phyloP scores from a whole-genome alignment of 169 alveolate genomes.

The Ichthyophthirius multifiliis region DNA sequence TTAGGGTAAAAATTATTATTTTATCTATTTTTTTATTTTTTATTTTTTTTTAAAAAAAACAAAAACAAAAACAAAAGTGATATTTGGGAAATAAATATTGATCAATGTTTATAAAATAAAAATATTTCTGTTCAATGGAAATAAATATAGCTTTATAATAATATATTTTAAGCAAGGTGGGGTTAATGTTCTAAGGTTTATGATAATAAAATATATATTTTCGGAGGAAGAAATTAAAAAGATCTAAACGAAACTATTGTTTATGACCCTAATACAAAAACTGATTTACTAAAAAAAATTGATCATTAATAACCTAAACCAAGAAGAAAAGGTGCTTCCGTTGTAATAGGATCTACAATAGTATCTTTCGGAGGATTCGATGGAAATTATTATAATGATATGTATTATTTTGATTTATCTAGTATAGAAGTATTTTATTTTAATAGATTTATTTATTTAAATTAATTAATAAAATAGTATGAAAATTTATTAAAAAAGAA shows the following conservation, averaged over 20 bases:
- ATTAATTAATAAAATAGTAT: neutral
- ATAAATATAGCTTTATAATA: neutral
- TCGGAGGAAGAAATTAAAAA: conserved; percentile 57
- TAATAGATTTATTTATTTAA: neutral
- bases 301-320: conserved; percentile 29
- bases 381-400: conserved; percentile 47
- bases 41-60: neutral
- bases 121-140: neutral
- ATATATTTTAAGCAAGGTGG: conserved; percentile 1
- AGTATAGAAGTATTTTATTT: neutral
- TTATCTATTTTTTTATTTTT: neutral
- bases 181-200: conserved; percentile 3
- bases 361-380: conserved; percentile 59
- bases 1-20: neutral
- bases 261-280: conserved; percentile 24
- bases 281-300: neutral
- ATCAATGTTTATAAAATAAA: neutral
- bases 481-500: neutral
- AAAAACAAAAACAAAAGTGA: neutral
- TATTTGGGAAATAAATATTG: neutral
- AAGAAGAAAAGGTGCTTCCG: conserved; percentile 49
- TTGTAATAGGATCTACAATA: conserved; percentile 28
- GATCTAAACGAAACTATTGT: conserved; percentile 36
- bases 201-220: conserved; percentile 33
- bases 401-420: conserved; percentile 25